Evolutionary conservation across 805 yeast species (phyloP).

Genomic region (Blastobotrys attinorum): DNA sequence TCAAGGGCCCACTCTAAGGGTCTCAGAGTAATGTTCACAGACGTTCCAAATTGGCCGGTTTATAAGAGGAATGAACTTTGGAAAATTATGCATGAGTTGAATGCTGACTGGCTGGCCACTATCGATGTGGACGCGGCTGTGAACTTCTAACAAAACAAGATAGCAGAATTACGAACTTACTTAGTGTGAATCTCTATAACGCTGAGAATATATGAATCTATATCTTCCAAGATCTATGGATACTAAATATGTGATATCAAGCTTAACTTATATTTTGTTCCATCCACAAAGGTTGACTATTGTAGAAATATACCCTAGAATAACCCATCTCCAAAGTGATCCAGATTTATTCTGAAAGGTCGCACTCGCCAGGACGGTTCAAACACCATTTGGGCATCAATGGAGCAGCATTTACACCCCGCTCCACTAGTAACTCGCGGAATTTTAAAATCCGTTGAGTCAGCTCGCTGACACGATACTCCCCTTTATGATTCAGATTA

Average conservation of each 20-base stretch:
- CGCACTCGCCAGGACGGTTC: constrained; percentile 32
- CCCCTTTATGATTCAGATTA: constrained; percentile 28
- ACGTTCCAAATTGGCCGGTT: neutral
- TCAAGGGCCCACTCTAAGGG: neutral
- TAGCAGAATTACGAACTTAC: too few species aligned
- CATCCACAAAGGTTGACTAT: too few species aligned
- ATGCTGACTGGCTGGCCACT: neutral
- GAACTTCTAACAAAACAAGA: neutral
- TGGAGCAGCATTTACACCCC: constrained; percentile 30
- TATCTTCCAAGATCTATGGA: too few species aligned
- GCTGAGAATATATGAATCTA: too few species aligned
- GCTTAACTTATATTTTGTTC: too few species aligned
- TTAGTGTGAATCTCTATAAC: too few species aligned
- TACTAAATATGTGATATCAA: too few species aligned
- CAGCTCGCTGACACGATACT: constrained; percentile 22
- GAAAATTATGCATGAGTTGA: neutral
- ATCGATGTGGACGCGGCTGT: neutral
- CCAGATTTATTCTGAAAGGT: too few species aligned
- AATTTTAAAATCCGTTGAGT: constrained; percentile 32
- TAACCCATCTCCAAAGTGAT: too few species aligned
- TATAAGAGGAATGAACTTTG: neutral
- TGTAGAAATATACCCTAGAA: too few species aligned
- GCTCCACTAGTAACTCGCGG: constrained; percentile 32
- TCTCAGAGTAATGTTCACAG: neutral
- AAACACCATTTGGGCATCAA: constrained; percentile 32